Percentiles rank a stretch among this genome's conserved stretches.
Conservation (phyloP, 2,329 filamentous ascomycete species). For the Corniculantispora saksenae region DNA sequence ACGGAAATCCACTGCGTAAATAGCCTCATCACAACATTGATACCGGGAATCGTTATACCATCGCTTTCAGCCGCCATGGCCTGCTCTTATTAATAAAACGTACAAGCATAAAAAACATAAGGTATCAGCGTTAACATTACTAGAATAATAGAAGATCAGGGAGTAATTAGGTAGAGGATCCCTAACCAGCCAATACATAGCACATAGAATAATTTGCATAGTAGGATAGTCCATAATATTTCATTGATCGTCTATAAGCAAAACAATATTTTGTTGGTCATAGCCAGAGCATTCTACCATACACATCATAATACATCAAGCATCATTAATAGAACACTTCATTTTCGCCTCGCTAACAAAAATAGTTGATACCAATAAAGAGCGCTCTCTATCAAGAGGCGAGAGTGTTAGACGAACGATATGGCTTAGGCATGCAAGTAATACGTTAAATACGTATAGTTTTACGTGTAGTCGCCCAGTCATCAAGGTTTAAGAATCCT, state of each 20-base stretch:
- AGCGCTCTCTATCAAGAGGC: too few species aligned
- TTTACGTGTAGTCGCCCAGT: too few species aligned
- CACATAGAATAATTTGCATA: slow-evolving; percentile 72
- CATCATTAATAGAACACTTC: slow-evolving; percentile 78
- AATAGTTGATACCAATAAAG: slow-evolving; percentile 81
- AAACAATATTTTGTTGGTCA: slow-evolving; percentile 78
- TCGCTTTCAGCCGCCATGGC: slow-evolving; percentile 74
- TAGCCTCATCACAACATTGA: slow-evolving; percentile 76
- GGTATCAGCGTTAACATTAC: slow-evolving; percentile 42
- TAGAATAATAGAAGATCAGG: slow-evolving; percentile 76
- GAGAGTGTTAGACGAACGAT: too few species aligned
- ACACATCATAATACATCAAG: slow-evolving; percentile 73
- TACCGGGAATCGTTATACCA: slow-evolving; percentile 76
- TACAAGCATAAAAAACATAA: too few species aligned
- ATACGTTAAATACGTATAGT: too few species aligned
- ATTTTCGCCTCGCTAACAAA: slow-evolving; percentile 71
- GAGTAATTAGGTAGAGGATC: slow-evolving; percentile 73
- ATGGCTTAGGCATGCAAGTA: too few species aligned
- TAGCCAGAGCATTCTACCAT: slow-evolving; percentile 69
- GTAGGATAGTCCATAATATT: slow-evolving; percentile 71
- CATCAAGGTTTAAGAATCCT: too few species aligned
- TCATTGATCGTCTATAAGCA: slow-evolving; percentile 72
- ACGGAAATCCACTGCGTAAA: slow-evolving; percentile 75
- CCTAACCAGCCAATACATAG: slow-evolving; percentile 74
- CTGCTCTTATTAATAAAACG: slow-evolving; percentile 42